Conservation (phyloP, 1,139 yeast genomes). For the Dujonia santamariae region DNA sequence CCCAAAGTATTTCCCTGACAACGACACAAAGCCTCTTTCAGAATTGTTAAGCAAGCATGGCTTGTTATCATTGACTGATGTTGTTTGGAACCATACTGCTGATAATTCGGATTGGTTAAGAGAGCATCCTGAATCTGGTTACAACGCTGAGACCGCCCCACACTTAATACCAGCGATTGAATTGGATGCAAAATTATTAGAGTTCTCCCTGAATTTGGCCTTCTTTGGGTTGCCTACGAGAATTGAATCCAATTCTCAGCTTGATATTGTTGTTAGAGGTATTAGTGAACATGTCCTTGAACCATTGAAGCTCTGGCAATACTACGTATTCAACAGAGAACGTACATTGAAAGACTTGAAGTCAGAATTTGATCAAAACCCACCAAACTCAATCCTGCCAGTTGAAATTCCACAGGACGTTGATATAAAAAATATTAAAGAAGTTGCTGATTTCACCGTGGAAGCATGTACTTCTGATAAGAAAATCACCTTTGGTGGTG, state of each 20-base stretch:
- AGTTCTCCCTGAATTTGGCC: slow-evolving; percentile 56
- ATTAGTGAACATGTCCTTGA: slow-evolving; percentile 65
- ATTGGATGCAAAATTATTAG: slow-evolving; percentile 64
- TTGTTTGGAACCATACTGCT: slow-evolving; percentile 94
- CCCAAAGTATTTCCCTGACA: slow-evolving; percentile 52
- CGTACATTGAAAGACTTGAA: slow-evolving; percentile 30
- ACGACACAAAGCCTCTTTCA: slow-evolving; percentile 23
- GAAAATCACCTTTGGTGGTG: slow-evolving; percentile 20
- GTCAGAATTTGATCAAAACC: slow-evolving; percentile 36
- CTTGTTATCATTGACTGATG: slow-evolving; percentile 79
- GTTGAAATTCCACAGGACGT: slow-evolving; percentile 29
- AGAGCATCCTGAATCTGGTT: slow-evolving; percentile 88
- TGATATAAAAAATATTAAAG: slow-evolving; percentile 31
- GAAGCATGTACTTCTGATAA: slow-evolving; percentile 26
- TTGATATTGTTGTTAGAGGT: slow-evolving; percentile 61
- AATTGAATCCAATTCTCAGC: slow-evolving; percentile 49
- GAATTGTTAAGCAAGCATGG: slow-evolving; percentile 52
- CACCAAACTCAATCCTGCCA: slow-evolving; percentile 18
- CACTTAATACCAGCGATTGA: slow-evolving; percentile 83
- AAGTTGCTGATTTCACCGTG: slow-evolving; percentile 51
- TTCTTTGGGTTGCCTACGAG: slow-evolving; percentile 59
- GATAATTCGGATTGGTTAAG: slow-evolving; percentile 82
- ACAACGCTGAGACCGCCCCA: slow-evolving; percentile 83
- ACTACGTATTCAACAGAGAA: slow-evolving; percentile 63
- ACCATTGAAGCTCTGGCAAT: slow-evolving; percentile 79